Evolutionary conservation across 768 basidiomycete species (phyloP).

Genomic region (Melanogaster broomeanus): DNA sequence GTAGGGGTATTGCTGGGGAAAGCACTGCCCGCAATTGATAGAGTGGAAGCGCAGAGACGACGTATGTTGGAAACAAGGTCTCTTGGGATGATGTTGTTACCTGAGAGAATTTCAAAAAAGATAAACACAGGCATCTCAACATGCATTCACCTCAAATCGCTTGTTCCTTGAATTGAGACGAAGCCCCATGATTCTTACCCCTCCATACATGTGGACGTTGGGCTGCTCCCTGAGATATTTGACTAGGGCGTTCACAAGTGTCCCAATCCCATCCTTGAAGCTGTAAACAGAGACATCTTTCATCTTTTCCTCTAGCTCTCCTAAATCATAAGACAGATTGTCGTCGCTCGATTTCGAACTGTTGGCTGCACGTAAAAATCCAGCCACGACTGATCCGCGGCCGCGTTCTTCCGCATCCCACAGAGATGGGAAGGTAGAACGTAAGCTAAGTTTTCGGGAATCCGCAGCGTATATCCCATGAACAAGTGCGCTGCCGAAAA

Average conservation of each 20-base stretch:
- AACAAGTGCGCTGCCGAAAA: conserved; percentile 77
- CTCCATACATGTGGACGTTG: conserved; percentile 61
- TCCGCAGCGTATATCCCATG: conserved; percentile 96
- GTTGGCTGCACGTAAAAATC: conserved; percentile 41
- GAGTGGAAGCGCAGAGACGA: conserved; percentile 80
- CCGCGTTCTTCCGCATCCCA: conserved; percentile 71
- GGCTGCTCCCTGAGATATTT: conserved; percentile 41
- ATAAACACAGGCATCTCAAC: background rate
- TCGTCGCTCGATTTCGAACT: conserved; percentile 4
- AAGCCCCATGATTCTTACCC: conserved; percentile 41
- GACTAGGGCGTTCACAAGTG: conserved; percentile 60
- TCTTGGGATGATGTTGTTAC: conserved; percentile 36
- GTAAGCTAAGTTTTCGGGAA: conserved; percentile 69
- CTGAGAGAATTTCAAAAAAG: conserved; percentile 19
- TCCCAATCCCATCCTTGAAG: conserved; percentile 73
- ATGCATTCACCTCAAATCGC: conserved; percentile 46
- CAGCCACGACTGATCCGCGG: conserved; percentile 68
- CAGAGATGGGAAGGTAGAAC: conserved; percentile 74
- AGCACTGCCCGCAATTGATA: conserved; percentile 49
- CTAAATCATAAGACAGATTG: conserved; percentile 47
- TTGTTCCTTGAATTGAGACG: conserved; percentile 31
- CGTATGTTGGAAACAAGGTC: conserved; percentile 51
- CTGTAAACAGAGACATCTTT: conserved; percentile 75
- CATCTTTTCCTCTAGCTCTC: conserved; percentile 49
- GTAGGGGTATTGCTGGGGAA: conserved; percentile 43